Conservation (phyloP, 768 basidiomycete species). For the Boletus insuetus region DNA sequence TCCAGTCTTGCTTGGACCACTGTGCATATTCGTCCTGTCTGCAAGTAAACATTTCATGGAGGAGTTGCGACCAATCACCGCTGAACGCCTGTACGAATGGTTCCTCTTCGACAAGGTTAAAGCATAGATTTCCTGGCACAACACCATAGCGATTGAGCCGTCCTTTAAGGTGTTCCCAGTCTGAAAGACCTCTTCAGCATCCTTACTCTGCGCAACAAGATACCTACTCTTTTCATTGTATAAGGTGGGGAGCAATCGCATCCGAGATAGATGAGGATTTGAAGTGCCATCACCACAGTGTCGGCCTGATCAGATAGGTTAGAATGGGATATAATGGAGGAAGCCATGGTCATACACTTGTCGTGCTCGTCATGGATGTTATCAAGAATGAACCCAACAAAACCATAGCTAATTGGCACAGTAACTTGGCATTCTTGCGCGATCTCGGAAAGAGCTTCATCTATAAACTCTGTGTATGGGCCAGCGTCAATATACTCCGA, state of each 20-base stretch:
- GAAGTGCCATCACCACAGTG: not conserved
- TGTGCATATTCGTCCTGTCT: not conserved
- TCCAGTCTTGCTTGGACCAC: constrained; percentile 7
- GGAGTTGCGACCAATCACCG: not conserved
- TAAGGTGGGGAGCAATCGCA: not conserved
- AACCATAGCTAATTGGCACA: not conserved
- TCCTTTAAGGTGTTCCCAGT: constrained; percentile 1
- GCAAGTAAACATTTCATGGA: not conserved
- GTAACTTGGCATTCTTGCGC: not conserved
- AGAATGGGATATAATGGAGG: not conserved
- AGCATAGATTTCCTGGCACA: not conserved
- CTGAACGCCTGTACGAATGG: not conserved
- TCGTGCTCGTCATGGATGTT: not conserved
- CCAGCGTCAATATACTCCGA: not conserved
- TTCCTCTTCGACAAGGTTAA: not conserved
- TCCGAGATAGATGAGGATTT: not conserved
- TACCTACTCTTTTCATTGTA: constrained; percentile 6
- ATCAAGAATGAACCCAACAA: constrained; percentile 3
- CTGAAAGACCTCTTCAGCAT: not conserved
- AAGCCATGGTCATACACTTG: not conserved
- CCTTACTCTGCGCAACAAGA: not conserved
- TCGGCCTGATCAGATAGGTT: not conserved
- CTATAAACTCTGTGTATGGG: not conserved
- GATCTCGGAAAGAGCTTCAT: not conserved
- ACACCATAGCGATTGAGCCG: not conserved